Evolutionary conservation across 2,329 filamentous ascomycete genomes (phyloP).

Genomic region (Dactylonectria macrodidyma): DNA sequence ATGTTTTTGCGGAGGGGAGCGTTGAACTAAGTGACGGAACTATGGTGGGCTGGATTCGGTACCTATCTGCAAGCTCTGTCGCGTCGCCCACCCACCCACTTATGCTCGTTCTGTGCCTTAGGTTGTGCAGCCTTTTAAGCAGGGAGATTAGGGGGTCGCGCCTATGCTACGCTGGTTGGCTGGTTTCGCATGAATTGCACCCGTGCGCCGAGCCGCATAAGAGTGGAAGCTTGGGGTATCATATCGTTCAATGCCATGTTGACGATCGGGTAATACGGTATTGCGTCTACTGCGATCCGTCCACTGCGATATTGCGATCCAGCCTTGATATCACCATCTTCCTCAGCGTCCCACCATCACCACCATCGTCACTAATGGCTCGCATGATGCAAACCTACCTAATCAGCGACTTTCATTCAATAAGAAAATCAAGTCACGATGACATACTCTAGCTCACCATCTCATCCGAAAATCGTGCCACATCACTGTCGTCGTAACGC

Average conservation of each 20-base stretch:
- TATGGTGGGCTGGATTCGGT: not conserved
- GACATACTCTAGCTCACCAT: too few relatives aligned
- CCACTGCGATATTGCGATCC: not conserved
- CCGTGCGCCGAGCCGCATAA: conserved; percentile 21
- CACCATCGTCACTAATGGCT: not conserved
- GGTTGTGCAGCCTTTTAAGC: not conserved
- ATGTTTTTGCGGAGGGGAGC: conserved; percentile 8
- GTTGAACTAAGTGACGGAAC: not conserved
- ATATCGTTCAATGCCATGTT: conserved; percentile 2
- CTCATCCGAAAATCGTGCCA: too few relatives aligned
- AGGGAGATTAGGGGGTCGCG: conserved; percentile 8
- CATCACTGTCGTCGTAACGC: not conserved
- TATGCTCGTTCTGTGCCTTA: not conserved
- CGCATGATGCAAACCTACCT: not conserved
- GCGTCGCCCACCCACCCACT: conserved; percentile 37
- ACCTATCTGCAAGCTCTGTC: conserved; percentile 24
- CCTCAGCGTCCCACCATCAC: not conserved
- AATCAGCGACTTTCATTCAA: not conserved
- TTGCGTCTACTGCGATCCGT: not conserved
- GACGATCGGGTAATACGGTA: conserved; percentile 19
- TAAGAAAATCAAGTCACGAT: not conserved
- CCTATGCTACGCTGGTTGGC: conserved; percentile 20
- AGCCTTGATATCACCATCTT: not conserved
- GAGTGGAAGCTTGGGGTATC: conserved; percentile 5
- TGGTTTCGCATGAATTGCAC: conserved; percentile 2